Evolutionary conservation across 2,329 filamentous ascomycete genomes (phyloP).

Genomic region (Epichloe gansuensis): DNA sequence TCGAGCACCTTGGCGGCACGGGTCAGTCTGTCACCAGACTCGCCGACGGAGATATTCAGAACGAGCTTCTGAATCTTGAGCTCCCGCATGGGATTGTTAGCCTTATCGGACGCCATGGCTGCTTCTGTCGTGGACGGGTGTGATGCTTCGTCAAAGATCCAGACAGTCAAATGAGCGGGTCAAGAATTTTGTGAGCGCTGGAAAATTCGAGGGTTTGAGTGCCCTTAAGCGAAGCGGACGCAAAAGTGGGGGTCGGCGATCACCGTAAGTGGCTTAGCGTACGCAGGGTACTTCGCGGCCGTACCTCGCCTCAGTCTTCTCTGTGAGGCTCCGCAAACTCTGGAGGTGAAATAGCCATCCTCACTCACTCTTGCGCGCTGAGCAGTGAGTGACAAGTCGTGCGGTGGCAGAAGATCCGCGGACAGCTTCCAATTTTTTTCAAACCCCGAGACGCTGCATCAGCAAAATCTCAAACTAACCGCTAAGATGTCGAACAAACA

Average conservation of each 20-base stretch:
- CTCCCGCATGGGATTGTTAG: conserved; percentile 98
- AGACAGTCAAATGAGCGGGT: conserved; percentile 13
- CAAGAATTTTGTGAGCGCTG: conserved; percentile 23
- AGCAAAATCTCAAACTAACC: conserved; percentile 16
- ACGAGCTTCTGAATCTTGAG: conserved; percentile 99
- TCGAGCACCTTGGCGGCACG: conserved; percentile 99
- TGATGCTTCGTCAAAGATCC: conserved; percentile 23
- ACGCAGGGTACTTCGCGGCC: conserved; percentile 15
- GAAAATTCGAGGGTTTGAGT: conserved; percentile 29
- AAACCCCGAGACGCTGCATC: conserved; percentile 19
- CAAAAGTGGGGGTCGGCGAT: conserved; percentile 11
- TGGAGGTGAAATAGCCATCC: conserved; percentile 19
- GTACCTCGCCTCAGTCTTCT: conserved; percentile 26
- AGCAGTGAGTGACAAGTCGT: conserved; percentile 25
- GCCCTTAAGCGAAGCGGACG: conserved; percentile 21
- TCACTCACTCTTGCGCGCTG: conserved; percentile 29
- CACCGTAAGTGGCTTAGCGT: conserved; percentile 14
- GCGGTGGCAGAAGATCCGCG: conserved; percentile 27
- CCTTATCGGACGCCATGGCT: conserved; percentile 60
- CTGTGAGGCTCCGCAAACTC: conserved; percentile 34
- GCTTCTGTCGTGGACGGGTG: conserved; percentile 23
- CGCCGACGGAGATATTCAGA: conserved; percentile 98
- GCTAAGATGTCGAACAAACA: conserved; percentile 56
- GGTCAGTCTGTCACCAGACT: conserved; percentile 99
- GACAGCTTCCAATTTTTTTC: conserved; percentile 29